A percentile compares a stretch with the other conserved stretches of the same genome.
These are phyloP conservation scores for Paraglomus brasilianum DNA, from an alignment of 192 early-diverging fungal genomes.

Conservation along the genomic window DNA sequence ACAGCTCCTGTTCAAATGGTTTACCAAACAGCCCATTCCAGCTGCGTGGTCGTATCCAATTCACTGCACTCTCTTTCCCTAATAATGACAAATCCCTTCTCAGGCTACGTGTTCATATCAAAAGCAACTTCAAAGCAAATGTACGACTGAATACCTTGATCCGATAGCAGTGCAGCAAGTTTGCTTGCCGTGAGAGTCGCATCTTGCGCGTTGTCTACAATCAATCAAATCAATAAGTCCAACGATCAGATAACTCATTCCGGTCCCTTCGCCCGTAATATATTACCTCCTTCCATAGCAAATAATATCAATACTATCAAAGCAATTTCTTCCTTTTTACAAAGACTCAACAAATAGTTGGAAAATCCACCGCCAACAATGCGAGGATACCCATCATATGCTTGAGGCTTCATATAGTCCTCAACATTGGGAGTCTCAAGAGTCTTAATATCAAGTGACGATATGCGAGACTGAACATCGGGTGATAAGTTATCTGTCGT, in stretches of 20 bases:
- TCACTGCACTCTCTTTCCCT: conserved; percentile 3
- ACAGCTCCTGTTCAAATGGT: conserved; percentile 50
- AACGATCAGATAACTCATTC: background rate
- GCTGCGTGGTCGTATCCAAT: conserved; percentile 53
- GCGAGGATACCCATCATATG: conserved; percentile 37
- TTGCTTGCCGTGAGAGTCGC: conserved; percentile 60
- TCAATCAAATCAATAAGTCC: background rate
- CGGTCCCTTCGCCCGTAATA: too few species aligned
- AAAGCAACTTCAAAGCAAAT: conserved; percentile 25
- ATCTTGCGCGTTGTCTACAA: conserved; percentile 64
- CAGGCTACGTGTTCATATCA: conserved; percentile 27
- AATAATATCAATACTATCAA: conserved; percentile 55
- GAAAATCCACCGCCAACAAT: conserved; percentile 63
- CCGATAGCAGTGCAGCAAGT: conserved; percentile 28
- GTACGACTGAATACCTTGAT: conserved; percentile 27
- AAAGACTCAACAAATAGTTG: conserved; percentile 48
- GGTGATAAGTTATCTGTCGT: background rate
- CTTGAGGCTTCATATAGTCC: conserved; percentile 6
- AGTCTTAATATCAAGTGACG: conserved; percentile 21
- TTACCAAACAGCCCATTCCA: conserved; percentile 57
- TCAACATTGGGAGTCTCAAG: conserved; percentile 29
- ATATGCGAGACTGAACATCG: conserved; percentile 10
- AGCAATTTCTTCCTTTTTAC: conserved; percentile 42
- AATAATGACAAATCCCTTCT: conserved; percentile 26
- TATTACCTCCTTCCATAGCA: conserved; percentile 66